A percentile compares a stretch with the other conserved stretches of the same genome.
These are phyloP conservation scores for Apodospora peruviana DNA, from an alignment of 495 filamentous ascomycete genomes.

Conservation along the genomic window DNA sequence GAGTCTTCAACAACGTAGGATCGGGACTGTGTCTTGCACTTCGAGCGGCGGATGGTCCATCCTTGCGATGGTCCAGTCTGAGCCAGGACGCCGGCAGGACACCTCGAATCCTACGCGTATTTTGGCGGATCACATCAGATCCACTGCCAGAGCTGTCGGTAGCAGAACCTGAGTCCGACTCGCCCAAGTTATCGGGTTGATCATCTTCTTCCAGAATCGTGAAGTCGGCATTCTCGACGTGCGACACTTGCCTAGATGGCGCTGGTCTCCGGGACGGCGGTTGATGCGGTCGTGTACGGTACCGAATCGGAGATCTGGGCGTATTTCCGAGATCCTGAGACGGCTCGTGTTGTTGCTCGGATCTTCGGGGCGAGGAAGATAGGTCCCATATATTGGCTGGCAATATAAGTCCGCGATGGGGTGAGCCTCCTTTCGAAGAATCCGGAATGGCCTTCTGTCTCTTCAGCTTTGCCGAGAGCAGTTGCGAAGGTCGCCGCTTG, in stretches of 20 bases:
- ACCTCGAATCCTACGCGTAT: conserved; percentile 60
- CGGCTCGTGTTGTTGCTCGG: not conserved
- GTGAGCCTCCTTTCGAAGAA: conserved; percentile 17
- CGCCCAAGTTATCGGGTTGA: conserved; percentile 3
- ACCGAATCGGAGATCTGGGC: not conserved
- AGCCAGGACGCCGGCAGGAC: conserved; percentile 91
- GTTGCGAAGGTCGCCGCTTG: conserved; percentile 16
- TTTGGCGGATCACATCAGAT: conserved; percentile 35
- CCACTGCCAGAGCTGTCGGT: conserved; percentile 31
- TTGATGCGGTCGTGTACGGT: not conserved
- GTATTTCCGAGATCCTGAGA: conserved; percentile 7
- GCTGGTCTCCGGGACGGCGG: not conserved
- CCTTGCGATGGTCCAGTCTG: conserved; percentile 55
- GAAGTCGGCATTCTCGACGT: not conserved
- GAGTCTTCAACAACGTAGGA: conserved; percentile 20
- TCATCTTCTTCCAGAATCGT: conserved; percentile 16
- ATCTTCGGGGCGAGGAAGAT: conserved; percentile 14
- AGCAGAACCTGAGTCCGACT: conserved; percentile 15
- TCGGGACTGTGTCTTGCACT: conserved; percentile 36
- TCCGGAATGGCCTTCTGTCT: conserved; percentile 11
- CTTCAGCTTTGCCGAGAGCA: conserved; percentile 16
- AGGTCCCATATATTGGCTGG: conserved; percentile 13
- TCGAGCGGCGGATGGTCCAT: conserved; percentile 16
- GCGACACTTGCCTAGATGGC: not conserved
- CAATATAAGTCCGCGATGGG: conserved; percentile 10